A percentile compares a stretch with the other conserved stretches of the same genome.
Conservation (phyloP, 2,329 filamentous ascomycete genomes). For the Ceratocystis huliohia region DNA sequence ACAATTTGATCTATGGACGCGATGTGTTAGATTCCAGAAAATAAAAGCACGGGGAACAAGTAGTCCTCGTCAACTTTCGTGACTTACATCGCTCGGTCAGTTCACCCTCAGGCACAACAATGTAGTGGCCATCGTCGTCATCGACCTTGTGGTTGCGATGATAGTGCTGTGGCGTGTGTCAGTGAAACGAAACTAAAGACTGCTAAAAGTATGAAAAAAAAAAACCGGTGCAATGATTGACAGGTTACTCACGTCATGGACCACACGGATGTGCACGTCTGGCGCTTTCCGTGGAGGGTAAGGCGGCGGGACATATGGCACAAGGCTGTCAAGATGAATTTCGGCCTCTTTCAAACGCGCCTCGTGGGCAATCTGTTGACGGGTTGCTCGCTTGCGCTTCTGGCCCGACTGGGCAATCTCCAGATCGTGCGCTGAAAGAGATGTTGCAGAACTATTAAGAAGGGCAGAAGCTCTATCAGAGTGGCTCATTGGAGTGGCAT, state of each 20-base stretch:
- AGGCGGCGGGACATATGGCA: slow-evolving; percentile 73
- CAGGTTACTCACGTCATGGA: slow-evolving; percentile 47
- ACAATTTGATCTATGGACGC: slow-evolving; percentile 60
- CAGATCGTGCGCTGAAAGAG: slow-evolving; percentile 56
- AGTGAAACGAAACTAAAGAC: neutral
- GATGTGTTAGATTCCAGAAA: neutral
- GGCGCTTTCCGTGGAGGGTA: slow-evolving; percentile 83
- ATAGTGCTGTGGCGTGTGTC: slow-evolving; percentile 25
- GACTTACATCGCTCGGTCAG: slow-evolving; percentile 73
- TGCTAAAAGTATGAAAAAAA: neutral
- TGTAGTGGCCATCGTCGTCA: slow-evolving; percentile 94
- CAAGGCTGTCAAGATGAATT: slow-evolving; percentile 54
- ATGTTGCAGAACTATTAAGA: slow-evolving; percentile 82
- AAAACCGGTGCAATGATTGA: neutral
- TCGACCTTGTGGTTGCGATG: slow-evolving; percentile 64
- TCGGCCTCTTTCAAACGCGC: slow-evolving; percentile 67
- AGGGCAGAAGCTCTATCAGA: slow-evolving; percentile 70
- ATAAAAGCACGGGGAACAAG: neutral
- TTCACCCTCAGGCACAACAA: slow-evolving; percentile 74
- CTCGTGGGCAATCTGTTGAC: slow-evolving; percentile 70
- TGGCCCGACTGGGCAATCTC: slow-evolving; percentile 54
- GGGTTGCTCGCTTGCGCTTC: slow-evolving; percentile 70
- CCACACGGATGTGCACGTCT: slow-evolving; percentile 53
- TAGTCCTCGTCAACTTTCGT: neutral
- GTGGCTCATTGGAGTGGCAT: slow-evolving; percentile 52